Evolutionary conservation across 805 yeast genomes (phyloP), one percentile per base, ranked within the genome.

Genomic region (Wickerhamiella galacta): DNA sequence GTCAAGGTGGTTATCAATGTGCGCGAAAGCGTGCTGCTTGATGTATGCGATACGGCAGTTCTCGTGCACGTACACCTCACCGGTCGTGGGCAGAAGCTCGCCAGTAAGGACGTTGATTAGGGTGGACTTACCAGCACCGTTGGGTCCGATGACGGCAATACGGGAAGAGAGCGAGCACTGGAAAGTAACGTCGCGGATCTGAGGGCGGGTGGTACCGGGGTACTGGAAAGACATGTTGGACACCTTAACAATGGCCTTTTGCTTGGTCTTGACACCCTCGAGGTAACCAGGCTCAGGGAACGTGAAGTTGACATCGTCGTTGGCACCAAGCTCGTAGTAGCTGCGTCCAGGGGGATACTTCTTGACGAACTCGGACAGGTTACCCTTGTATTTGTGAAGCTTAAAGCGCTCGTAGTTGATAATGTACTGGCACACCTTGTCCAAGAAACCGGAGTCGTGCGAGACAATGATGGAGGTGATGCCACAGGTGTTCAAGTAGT

Each of bases 241-340:
- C 48, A 90, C 96, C 75, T 90, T 90, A 58, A 90, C 96, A 65
- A 90, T 90, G 60, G 98, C 98, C 72, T 87, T 87, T 70, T 87
- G 96, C 73, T 90, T 90, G 60, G 98, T 90, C 83, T 90, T 90
- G 57, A 90, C 98, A 81, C 98, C 98, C 74, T 90, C 96, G 58
- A 90, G 75, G 93, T 77, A 87, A 80, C 98, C 98, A 65, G 98
- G 98, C 68, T 80, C 95, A 62, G 98, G 98, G 95, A 90, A 90
- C 51, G 57, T 63, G 77, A 90, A 90, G 67, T 85, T 93, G 54
- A 85, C 65, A n/a, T n/a, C n/a, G 59, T 82, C 95, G 49, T 98
- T 87, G 56, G 95, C 95, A 59, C 94, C 94, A 56, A 90, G 73
- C 70, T 87, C 96, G 71, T 82, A 83, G 78, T 90, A 90, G 52